Base-by-base conservation (phyloP, 2,329 filamentous ascomycete species). In the Aspergillus aculeatinus region DNA sequence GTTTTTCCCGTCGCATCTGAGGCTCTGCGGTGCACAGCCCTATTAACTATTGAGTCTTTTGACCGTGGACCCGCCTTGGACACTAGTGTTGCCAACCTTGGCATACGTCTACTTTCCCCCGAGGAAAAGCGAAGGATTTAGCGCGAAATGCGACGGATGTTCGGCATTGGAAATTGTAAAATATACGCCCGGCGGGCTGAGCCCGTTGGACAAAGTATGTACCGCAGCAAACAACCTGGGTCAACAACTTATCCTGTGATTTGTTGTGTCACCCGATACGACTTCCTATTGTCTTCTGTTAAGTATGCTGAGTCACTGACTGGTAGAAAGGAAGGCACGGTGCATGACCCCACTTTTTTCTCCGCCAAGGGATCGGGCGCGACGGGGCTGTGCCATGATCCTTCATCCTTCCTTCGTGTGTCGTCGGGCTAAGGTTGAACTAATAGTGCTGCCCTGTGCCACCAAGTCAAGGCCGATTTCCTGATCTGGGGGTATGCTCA, bases 351-450 rank as follows among this genome's bases (percentile, higher is more conserved):
- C 50, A 48, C 27, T 48, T 9, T 21, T 29, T 29, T 35, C 25
- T 10, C 35, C 35, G 57, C 50, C 57, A 52, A 49, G 52, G 27
- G 53, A 50, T 57, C 25, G 62, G 62, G 62, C 61, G 61, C 60
- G 62, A 60, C 33, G 62, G 51, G 62, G 62, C 62, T 47, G 60
- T 63, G 62, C 55, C 58, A 44, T 44, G 39, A 44, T 58, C 51
- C 51, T 23, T 23, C 23, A 23, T 23, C 23, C 23, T 23, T 23
- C 23, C 23, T 52, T 53, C 51, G 35, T 51, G 39, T 27, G 31
- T 53, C 42, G 42, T 52, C 4, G 48, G 31, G 48, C 48, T 33
- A 39, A 47, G 47, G 21, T 23, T 35, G n/a, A 25, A 49, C 27
- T 53, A 53, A 14, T 53, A 27, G 12, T 44, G 12, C 52, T 23